Evolutionary conservation across 2,329 filamentous ascomycete species (phyloP).

Genomic region (Colletotrichum falcatum): DNA sequence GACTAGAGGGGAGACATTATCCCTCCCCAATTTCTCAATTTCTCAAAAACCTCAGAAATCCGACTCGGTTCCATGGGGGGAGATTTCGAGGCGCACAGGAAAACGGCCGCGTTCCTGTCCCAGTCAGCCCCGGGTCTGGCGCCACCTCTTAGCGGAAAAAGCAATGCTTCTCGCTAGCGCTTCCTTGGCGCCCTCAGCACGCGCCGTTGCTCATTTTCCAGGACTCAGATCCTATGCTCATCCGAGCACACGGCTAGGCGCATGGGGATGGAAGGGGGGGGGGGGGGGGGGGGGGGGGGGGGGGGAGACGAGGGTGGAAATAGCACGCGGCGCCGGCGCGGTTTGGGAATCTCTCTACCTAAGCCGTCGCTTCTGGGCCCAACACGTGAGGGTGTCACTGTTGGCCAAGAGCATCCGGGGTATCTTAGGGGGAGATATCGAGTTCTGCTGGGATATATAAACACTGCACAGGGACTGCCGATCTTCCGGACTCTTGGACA

Average conservation of each 20-base stretch:
- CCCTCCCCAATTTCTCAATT: not conserved
- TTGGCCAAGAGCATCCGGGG: constrained; percentile 30
- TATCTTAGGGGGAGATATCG: constrained; percentile 21
- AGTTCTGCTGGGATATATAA: constrained; percentile 35
- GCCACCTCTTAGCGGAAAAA: constrained; percentile 17
- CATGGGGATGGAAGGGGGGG: not conserved
- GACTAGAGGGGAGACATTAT: not conserved
- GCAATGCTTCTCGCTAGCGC: constrained; percentile 32
- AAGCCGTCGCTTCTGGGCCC: not conserved
- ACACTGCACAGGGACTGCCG: constrained; percentile 12
- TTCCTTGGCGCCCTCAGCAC: constrained; percentile 31
- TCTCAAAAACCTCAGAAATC: too few species aligned
- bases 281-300: not conserved
- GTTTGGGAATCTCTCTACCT: constrained; percentile 11
- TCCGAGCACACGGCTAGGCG: constrained; percentile 27
- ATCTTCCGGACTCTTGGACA: constrained; percentile 1
- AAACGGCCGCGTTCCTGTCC: constrained; percentile 29
- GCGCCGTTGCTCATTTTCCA: constrained; percentile 27
- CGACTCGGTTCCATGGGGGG: constrained; percentile 12
- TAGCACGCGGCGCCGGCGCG: constrained; percentile 26
- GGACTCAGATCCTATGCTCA: constrained; percentile 24
- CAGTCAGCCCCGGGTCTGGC: constrained; percentile 4
- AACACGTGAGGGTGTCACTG: constrained; percentile 18
- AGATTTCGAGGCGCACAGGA: constrained; percentile 5
- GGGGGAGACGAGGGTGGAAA: not conserved